These are phyloP conservation scores for Suillus cothurnatus DNA, from an alignment of 768 basidiomycete genomes.

Conservation along the genomic window DNA sequence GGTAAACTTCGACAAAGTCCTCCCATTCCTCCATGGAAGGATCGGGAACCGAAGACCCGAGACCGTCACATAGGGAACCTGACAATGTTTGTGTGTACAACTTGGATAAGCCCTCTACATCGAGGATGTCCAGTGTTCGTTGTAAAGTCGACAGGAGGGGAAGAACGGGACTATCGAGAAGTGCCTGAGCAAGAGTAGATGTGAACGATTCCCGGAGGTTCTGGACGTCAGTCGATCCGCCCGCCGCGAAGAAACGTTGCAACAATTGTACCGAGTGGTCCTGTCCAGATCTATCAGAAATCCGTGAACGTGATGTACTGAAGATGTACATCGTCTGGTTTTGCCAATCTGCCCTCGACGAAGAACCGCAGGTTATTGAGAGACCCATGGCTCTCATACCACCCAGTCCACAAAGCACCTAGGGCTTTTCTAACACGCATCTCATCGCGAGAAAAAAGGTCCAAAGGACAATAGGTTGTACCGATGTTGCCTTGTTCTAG, in stretches of 20 bases:
- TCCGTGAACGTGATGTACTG: neutral
- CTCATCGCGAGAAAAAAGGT: slow-evolving; percentile 78
- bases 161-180: slow-evolving; percentile 57
- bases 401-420: slow-evolving; percentile 68
- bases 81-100: slow-evolving; percentile 33
- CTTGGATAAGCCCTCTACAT: slow-evolving; percentile 77
- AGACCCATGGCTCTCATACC: slow-evolving; percentile 63
- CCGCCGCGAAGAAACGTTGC: slow-evolving; percentile 16
- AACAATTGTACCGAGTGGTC: neutral
- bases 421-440: slow-evolving; percentile 66
- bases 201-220: slow-evolving; percentile 53
- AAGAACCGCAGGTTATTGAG: slow-evolving; percentile 88
- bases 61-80: slow-evolving; percentile 2
- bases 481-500: slow-evolving; percentile 34
- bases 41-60: slow-evolving; percentile 42
- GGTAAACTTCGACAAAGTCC: slow-evolving; percentile 60
- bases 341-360: slow-evolving; percentile 58
- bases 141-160: slow-evolving; percentile 61
- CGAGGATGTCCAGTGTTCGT: slow-evolving; percentile 75
- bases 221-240: slow-evolving; percentile 14
- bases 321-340: slow-evolving; percentile 57
- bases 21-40: slow-evolving; percentile 68
- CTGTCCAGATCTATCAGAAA: neutral
- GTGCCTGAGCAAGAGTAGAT: slow-evolving; percentile 46
- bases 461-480: slow-evolving; percentile 80